Evolutionary conservation across 768 basidiomycete species (phyloP), one percentile per base, ranked within the genome.

Genomic region (Termitomyces bulborhizus): DNA sequence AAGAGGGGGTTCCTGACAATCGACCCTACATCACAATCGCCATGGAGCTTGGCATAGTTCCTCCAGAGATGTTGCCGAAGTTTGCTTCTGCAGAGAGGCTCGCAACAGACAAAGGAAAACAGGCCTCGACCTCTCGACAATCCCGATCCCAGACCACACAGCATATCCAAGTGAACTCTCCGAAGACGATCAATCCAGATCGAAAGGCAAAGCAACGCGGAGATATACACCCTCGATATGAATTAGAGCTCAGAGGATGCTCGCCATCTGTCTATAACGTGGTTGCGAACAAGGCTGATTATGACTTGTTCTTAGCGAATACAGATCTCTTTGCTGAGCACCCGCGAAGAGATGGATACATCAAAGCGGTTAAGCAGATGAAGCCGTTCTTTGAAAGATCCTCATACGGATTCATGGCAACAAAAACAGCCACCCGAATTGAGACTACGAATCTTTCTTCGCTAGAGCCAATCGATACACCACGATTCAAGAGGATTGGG

Each of bases 11-110:
- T 3, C 21, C 7, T 9, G 44, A 56, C 24, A 6, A 41, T 3
- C 43, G 50, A 3, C 55, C 55, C 11, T 56, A 56, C 21, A 52
- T 56, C 27, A 46, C 50, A 7, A 46, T 56, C 4, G 31, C 29
- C 12, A 51, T 56, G 51, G 49, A 56, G 15, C 42, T 56, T n/a
- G 55, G 54, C 39, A 15, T 54, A 16, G 12, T 36, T 13, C 16
- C 24, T 13, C 36, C 46, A 12, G 46, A 40, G 18, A 21, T 27
- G 6, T 37, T 46, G 9, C 46, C 21, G 8, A 41, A 41, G 37
- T 16, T 5, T 29, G 16, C 44, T 40, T 40, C 40, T 40, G 40
- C n/a, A 3, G 21, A 3, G 16, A 36, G 11, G 1, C 16, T 26
- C 34, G 40, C n/a, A 39, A 16, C 16, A 6, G n/a, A 7, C 7